Evolutionary conservation across 2,329 filamentous ascomycete species (phyloP), one percentile per base, ranked within the genome.

Genomic region (Fusarium sp.): DNA sequence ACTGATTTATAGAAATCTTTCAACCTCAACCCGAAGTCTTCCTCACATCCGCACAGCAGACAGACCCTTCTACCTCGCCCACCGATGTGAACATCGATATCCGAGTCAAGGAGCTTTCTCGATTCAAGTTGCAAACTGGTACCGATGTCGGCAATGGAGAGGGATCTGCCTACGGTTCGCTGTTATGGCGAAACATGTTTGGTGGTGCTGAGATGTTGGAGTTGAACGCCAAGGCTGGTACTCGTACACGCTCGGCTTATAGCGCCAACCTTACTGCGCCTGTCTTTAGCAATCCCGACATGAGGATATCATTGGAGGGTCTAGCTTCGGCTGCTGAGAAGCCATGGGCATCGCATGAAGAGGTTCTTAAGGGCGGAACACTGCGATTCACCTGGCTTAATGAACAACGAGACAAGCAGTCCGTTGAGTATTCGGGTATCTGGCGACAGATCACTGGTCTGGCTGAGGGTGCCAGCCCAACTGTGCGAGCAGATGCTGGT

Each of bases 71-170:
- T 8, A 88, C 90, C 11, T 89, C 89, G 3, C 88, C 91, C 3
- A 93, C 89, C 57, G 93, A 97, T 77, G 80, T 97, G 55, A 93
- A 97, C 76, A 79, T 98, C 71, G 91, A 95, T 70, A 87, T 97
- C 54, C 92, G 91, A 74, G 86, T 97, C 58, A 89, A 88, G 54
- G 95, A 99, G 80, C 90, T 92, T 70, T 91, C 92, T 33, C 90
- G 92, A 38, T 88, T 98, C 75, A 89, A 94, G 62, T 87, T 98
- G 75, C 97, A 97, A 83, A 97, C 94, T 0, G 96, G 96, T 62
- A 98, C 96, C 10, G 95, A 98, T 77, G 86, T 97, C 45, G 96
- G 96, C 67, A 97, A 97, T 76, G 90, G 93, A 23, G 96, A 99
- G 80, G 96, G 95, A 36, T 97, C 94, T 9, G 95, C 94, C 6